Evolutionary conservation across 2,329 filamentous ascomycete genomes (phyloP), one percentile per base, ranked within the genome.

Genomic region (Colletotrichum incanum): DNA sequence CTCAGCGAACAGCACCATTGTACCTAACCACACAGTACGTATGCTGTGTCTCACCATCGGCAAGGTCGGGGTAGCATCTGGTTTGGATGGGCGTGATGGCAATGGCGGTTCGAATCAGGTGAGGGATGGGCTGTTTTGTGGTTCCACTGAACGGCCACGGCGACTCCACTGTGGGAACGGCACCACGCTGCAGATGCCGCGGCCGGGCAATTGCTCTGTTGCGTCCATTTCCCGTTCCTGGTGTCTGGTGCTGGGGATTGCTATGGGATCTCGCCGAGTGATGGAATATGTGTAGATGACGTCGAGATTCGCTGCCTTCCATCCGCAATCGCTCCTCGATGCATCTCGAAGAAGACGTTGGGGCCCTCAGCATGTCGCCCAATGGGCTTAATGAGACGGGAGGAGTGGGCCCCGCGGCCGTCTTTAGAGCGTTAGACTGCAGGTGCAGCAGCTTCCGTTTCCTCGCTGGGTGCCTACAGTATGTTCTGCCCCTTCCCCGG

Each of bases 51-150:
- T 61, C 55, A 23, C 23, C 34, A 11, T 62, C 63, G 68, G 63
- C 28, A 43, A 67, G 56, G n/a, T 67, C 31, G 58, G 64, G 34
- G 54, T 49, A n/a, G 43, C 54, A 28, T 12, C 34, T 31, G 31
- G 28, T 20, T 55, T 23, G 31, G 39, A 41, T 50, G 28, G 28
- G 28, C 28, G 28, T 6, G 28, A 31, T 31, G 28, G 28, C 28
- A 31, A 31, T 50, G 49, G 49, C 23, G 49, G 31, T 23, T 37
- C 50, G 60, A 41, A 63, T 63, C 60, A 72, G 70, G 59, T 60
- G 65, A 68, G 64, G 61, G 56, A 62, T 72, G 58, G 59, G 59
- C 66, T 65, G 70, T 70, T 69, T 71, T 69, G 70, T 72, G 65
- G 65, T 52, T 34, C 70, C 70, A 72, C 65, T 52, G 23, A 34